Conservation (phyloP, 805 yeast species). For the Myxozyma lipomycoides region DNA sequence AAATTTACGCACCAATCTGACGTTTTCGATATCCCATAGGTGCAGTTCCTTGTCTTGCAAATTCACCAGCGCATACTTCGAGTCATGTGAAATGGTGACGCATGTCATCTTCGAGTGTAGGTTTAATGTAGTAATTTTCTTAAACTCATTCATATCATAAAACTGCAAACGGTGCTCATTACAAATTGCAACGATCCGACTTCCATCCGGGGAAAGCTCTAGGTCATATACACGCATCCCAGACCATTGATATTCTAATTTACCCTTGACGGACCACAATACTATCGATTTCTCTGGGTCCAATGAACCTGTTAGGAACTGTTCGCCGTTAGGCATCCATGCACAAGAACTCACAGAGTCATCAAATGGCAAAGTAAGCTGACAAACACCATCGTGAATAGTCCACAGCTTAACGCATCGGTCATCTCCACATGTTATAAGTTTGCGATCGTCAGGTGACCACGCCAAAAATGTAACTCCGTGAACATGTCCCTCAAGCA, state of each 20-base stretch:
- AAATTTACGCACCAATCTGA: slow-evolving; percentile 57
- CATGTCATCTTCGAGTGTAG: slow-evolving; percentile 62
- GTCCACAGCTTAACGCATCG: slow-evolving; percentile 68
- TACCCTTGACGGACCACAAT: slow-evolving; percentile 42
- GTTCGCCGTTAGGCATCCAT: slow-evolving; percentile 57
- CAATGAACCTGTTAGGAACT: slow-evolving; percentile 62
- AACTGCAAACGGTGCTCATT: slow-evolving; percentile 60
- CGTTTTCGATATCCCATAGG: slow-evolving; percentile 67
- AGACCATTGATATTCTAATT: slow-evolving; percentile 35
- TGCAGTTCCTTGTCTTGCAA: slow-evolving; percentile 70
- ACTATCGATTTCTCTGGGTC: slow-evolving; percentile 68
- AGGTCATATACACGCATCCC: slow-evolving; percentile 59
- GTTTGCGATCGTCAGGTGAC: slow-evolving; percentile 64
- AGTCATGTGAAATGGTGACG: slow-evolving; percentile 56
- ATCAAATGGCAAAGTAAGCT: slow-evolving; percentile 21
- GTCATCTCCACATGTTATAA: slow-evolving; percentile 72
- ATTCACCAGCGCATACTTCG: slow-evolving; percentile 55
- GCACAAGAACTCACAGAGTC: slow-evolving; percentile 52
- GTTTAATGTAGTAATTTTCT: slow-evolving; percentile 45
- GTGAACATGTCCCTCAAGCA: slow-evolving; percentile 33
- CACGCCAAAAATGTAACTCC: slow-evolving; percentile 58
- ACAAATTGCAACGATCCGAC: slow-evolving; percentile 58
- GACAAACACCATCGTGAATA: slow-evolving; percentile 34
- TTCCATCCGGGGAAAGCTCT: slow-evolving; percentile 62
- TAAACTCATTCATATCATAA: slow-evolving; percentile 47